Conservation (phyloP, 345 rosid genomes). For the Trapa incisa region DNA sequence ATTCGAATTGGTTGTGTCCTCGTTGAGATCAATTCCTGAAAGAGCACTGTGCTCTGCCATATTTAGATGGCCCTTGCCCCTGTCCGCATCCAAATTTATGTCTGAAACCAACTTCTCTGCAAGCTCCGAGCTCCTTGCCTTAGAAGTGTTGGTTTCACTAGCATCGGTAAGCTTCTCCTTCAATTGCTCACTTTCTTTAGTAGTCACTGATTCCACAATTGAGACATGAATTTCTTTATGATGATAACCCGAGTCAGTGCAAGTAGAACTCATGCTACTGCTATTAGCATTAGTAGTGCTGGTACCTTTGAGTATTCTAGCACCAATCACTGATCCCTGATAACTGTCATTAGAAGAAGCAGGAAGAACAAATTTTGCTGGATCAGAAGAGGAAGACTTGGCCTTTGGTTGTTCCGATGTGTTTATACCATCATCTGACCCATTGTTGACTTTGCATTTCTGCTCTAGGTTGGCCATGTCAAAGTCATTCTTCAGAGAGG, state of each 20-base stretch:
- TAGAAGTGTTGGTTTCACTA: not conserved
- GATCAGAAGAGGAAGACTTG: slow-evolving; percentile 1
- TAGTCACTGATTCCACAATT: not conserved
- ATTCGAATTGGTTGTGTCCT: not conserved
- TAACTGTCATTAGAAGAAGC: slow-evolving; percentile 1
- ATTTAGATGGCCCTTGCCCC: not conserved
- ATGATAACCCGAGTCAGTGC: not conserved
- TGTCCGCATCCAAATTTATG: not conserved
- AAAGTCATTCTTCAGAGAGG: not conserved
- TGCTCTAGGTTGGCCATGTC: not conserved
- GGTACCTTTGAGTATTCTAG: not conserved
- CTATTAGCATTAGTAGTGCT: not conserved
- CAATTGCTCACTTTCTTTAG: not conserved
- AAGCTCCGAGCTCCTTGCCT: too few relatives aligned
- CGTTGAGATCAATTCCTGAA: not conserved
- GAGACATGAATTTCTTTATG: not conserved
- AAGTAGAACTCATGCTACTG: slow-evolving; percentile 1
- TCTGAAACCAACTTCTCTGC: not conserved
- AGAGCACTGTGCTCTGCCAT: not conserved
- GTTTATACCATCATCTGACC: not conserved
- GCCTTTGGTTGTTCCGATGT: not conserved
- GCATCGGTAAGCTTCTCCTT: not conserved
- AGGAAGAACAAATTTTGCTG: not conserved
- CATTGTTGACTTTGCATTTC: not conserved
- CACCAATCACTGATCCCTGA: not conserved